Base-by-base conservation (phyloP, 306 rosid genomes). In the Crotalaria pallida region DNA sequence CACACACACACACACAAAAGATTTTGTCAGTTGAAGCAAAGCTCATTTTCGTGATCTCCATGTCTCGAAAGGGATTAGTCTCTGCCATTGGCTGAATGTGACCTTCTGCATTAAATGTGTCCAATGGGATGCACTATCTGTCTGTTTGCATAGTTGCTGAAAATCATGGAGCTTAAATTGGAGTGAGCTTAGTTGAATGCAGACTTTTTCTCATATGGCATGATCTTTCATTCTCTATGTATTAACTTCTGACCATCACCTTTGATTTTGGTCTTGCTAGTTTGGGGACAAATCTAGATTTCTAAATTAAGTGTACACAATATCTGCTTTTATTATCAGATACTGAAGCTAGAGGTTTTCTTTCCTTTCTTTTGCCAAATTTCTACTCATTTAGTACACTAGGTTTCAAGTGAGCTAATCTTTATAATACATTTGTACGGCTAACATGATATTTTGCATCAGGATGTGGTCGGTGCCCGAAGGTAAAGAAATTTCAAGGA, bases 401-500 rank as follows among this genome's bases (percentile, higher is more conserved):
- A 27, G 27, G 43, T 74, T 66, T 80, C 44, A 22, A 43, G 21
- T 44, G 19, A 76, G 58, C 73, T 50, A 40, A 34, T 67, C 6
- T 15, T 69, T 48, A 60, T 64, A 21, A 48, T 23, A 61, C 44
- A 49, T 61, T 22, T 29, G 59, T 44, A 71, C 59, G 74, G 68
- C 63, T 76, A 62, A 71, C 64, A 55, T 48, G 50, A 18, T 60
- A 16, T 48, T 62, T 59, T 76, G 62, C 55, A 38, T 70, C 96
- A 93, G 97, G 91, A 84, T 90, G 81, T 85, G 87, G 92, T 81
- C 66, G 38, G 48, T 83, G 73, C 84, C 90, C 49, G 89, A 82
- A 72, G 74, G 74, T 77, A 76, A 62, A 66, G 85, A 77, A 58
- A 67, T 77, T 65, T 61, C 85, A 71, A 78, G 81, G 80, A 73